phyloP scores from a whole-genome alignment of 208 protist genomes.

The Trichomonas vaginalis region DNA sequence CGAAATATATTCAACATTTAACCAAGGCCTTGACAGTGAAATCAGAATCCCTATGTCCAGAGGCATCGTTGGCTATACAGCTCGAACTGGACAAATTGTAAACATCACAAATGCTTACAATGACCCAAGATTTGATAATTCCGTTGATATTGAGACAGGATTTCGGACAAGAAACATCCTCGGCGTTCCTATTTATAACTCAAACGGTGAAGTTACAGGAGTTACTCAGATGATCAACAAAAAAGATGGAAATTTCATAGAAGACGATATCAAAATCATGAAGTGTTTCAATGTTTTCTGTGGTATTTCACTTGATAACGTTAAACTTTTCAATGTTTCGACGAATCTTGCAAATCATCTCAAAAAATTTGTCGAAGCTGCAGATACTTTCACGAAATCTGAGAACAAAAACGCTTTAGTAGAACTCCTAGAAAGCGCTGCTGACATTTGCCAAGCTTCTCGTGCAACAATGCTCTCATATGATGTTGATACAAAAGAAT shows the following conservation, averaged over 20 bases:
- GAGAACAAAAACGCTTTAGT: not conserved
- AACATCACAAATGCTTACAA: slow-evolving; percentile 42
- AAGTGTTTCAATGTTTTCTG: slow-evolving; percentile 9
- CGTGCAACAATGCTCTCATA: not conserved
- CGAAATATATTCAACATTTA: not conserved
- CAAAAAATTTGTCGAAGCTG: not conserved
- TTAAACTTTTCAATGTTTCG: not conserved
- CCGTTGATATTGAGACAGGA: not conserved
- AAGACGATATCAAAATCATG: slow-evolving; percentile 18
- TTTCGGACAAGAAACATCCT: not conserved
- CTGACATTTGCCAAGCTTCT: not conserved
- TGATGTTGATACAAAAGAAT: not conserved
- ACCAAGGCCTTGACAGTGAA: not conserved
- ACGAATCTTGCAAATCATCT: not conserved
- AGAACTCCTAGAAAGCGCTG: not conserved
- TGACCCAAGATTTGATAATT: slow-evolving; percentile 34
- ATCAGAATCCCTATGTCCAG: slow-evolving; percentile 13
- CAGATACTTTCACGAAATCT: not conserved
- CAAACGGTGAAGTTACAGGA: slow-evolving; percentile 29
- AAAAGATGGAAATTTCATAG: not conserved
- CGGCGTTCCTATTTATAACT: slow-evolving; percentile 15
- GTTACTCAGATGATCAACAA: slow-evolving; percentile 41
- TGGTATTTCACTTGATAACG: slow-evolving; percentile 4
- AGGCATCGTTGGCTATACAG: slow-evolving; percentile 28
- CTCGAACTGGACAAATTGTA: slow-evolving; percentile 29